Base-by-base conservation (phyloP, 306 rosid genomes). In the Rubus idaeus region DNA sequence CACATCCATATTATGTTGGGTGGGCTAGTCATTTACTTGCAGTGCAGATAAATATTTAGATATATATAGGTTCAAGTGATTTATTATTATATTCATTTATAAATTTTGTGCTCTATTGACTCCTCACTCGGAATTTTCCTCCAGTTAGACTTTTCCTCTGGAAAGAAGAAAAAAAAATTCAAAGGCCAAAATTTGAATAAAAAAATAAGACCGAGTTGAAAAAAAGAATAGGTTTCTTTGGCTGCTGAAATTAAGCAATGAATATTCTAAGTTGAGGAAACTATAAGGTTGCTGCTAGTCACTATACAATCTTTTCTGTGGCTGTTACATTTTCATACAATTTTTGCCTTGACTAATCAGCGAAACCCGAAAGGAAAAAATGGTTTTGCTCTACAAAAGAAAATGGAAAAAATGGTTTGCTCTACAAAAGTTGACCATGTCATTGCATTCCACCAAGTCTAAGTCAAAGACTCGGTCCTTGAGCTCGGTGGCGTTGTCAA, bases 401-500 rank as follows among this genome's bases (percentile, higher is more conserved):
- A 20, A 0, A 14, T 12, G n/a, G 10, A 42, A 5, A 66, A n/a
- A 41, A 40, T 16, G 23, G 70, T 56, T 12, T 57, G 26, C 56
- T 73, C 68, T 21, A 73, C 56, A 57, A 74, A 45, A 26, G 42
- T 74, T 60, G 70, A 74, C 35, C 6, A 17, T 26, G 17, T 45
- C 57, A 3, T 73, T 20, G 65, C 51, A 40, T 50, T 10, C 23
- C 9, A 20, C 42, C 1, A 5, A 50, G 47, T 13, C 72, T 71
- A 78, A 18, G 75, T 52, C 49, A 86, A 75, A 18, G 91, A 85
- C 30, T 80, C 81, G 6, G 88, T 84, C 0, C 84, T 35, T 35
- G 97, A 90, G 17, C 72, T 46, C 0, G 61, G 23, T 6, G 91
- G 89, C 35, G 70, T 78, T 1, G 87, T 89, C 71, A 88, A 84